Base-by-base conservation (phyloP, 306 rosid genomes). In the Oemleria cerasiformis region DNA sequence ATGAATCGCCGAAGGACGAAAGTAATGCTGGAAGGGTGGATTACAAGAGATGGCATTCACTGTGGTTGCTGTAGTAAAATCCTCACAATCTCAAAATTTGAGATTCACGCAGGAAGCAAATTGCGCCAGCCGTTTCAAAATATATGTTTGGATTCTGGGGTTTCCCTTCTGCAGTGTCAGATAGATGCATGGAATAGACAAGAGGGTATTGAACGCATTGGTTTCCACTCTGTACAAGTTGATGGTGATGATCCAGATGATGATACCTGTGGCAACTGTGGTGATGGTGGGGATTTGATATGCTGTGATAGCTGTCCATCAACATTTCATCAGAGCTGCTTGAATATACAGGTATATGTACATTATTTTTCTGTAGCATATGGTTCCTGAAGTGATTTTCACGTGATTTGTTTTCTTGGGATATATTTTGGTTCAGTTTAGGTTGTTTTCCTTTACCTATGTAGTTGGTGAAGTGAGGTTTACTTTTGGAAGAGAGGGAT, bases 221-320 rank as follows among this genome's bases (percentile, higher is more conserved):
- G 84, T 75, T 88, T 87, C 76, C 88, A 88, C 85, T 80, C 89
- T 13, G 86, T 90, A 53, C 86, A 93, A 65, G 72, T 54, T 14
- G 96, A 88, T 25, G 96, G 97, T 47, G 87, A 93, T 67, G 98
- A 93, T 84, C 98, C 98, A 57, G 86, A 90, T 71, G 98, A 93
- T 83, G 98, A 93, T 80, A 90, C 98, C 30, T 93, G 98, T 81
- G 92, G 96, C 48, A 84, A 85, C 74, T 93, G 98, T 83, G 98
- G 89, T 74, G 98, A 93, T 76, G 98, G 98, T 63, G 98, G 97
- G 73, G 97, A 93, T 81, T 83, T 93, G 68, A 93, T 93, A 73
- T 93, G 98, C 57, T 93, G 98, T 74, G 98, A 93, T 87, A 82
- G 97, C 43, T 93, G 98, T 73, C 97, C 98, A 43, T 93, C 98